phyloP scores from a whole-genome alignment of 1,284 basidiomycete genomes.

The Puccinia coronata region DNA sequence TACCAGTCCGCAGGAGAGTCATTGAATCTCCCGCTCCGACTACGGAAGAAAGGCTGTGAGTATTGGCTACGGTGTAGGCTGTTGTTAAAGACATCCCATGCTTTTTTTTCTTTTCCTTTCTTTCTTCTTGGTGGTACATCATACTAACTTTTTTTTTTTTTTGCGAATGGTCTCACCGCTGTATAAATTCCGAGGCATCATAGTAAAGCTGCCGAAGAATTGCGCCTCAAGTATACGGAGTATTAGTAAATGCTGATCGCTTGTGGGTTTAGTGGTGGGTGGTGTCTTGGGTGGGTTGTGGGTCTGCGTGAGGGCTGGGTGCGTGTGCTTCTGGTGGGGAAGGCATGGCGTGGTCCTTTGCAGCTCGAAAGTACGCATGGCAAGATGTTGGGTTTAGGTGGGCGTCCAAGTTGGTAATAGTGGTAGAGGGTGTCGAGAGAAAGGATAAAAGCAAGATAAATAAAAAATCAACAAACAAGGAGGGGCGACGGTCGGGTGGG shows the following conservation, averaged over 20 bases:
- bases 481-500: background rate
- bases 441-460: background rate
- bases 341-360: background rate
- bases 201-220: constrained; percentile 8
- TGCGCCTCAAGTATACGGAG: background rate
- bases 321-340: no score
- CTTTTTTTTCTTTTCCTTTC: no score
- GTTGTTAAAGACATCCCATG: no score
- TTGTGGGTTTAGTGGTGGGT: no score
- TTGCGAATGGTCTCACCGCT: no score
- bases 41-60: no score
- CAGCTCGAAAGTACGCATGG: background rate
- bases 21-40: no score
- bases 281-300: no score
- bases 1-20: background rate
- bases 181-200: constrained; percentile 12
- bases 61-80: no score
- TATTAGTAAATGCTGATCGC: background rate
- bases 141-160: background rate
- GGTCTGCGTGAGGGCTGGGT: no score
- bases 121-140: no score
- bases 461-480: background rate
- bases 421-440: no score
- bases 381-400: background rate
- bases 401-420: background rate